Conservation (phyloP, 2,329 filamentous ascomycete species). For the Penicillium paneum region DNA sequence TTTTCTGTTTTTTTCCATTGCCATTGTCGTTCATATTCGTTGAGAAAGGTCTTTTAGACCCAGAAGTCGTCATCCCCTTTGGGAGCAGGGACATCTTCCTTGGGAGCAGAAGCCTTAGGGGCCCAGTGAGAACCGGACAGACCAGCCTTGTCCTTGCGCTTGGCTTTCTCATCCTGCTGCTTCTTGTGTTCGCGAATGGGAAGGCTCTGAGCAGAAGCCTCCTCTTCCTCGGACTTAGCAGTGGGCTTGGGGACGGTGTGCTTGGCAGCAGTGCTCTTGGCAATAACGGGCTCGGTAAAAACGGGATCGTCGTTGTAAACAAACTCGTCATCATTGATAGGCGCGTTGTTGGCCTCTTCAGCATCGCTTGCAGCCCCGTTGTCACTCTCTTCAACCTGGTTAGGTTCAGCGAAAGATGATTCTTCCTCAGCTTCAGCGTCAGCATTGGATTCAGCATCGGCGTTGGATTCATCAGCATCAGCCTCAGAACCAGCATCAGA, state of each 20-base stretch:
- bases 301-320: background rate
- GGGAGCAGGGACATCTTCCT: background rate
- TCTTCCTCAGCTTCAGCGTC: background rate
- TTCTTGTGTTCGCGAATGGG: background rate
- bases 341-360: background rate
- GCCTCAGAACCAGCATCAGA: background rate
- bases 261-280: too few relatives aligned
- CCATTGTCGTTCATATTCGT: background rate
- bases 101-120: background rate
- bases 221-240: background rate
- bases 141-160: background rate
- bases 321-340: background rate
- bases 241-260: background rate
- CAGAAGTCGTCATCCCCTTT: background rate
- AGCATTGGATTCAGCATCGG: background rate
- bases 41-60: background rate
- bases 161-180: background rate
- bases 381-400: background rate
- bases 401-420: background rate
- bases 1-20: background rate
- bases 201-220: background rate
- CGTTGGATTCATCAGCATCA: background rate
- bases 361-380: background rate
- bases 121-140: background rate
- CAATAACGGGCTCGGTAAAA: too few relatives aligned